Percentiles rank a stretch among this genome's conserved stretches.
Evolutionary conservation across 1,284 basidiomycete species (phyloP).

Genomic region (Laetiporus sulphureus): DNA sequence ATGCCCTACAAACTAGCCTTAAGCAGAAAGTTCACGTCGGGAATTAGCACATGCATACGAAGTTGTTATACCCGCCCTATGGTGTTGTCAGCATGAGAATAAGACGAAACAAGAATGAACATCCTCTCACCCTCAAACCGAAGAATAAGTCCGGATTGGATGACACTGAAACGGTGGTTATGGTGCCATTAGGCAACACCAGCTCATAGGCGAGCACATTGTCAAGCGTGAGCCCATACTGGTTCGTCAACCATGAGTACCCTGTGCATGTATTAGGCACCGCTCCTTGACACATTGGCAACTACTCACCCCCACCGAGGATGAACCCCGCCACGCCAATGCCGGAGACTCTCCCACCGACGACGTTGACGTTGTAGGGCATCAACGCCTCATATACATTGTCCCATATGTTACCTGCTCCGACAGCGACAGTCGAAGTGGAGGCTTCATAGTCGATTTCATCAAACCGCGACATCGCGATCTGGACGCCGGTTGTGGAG

Average conservation of each 20-base stretch:
- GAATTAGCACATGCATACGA: slow-evolving; percentile 21
- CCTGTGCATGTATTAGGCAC: slow-evolving; percentile 19
- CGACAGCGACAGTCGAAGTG: slow-evolving; percentile 32
- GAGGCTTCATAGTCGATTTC: slow-evolving; percentile 29
- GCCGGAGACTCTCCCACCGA: slow-evolving; percentile 36
- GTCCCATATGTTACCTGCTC: slow-evolving; percentile 43
- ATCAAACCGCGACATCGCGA: slow-evolving; percentile 39
- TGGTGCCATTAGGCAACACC: slow-evolving; percentile 34
- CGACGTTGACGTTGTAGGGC: slow-evolving; percentile 31
- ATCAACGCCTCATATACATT: slow-evolving; percentile 37
- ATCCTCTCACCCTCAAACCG: slow-evolving; percentile 29
- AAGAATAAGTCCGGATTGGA: slow-evolving; percentile 31
- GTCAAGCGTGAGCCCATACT: slow-evolving; percentile 38
- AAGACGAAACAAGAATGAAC: background rate
- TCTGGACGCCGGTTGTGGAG: slow-evolving; percentile 46
- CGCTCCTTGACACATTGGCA: too few relatives aligned
- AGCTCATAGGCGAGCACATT: slow-evolving; percentile 33
- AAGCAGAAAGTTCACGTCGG: background rate
- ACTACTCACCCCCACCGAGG: slow-evolving; percentile 33
- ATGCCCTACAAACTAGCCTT: slow-evolving; percentile 30
- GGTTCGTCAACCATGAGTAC: slow-evolving; percentile 36
- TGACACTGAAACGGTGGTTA: slow-evolving; percentile 21
- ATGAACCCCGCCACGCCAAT: slow-evolving; percentile 35
- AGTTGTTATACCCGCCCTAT: slow-evolving; percentile 57
- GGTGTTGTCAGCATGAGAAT: background rate